Evolutionary conservation across 345 rosid genomes (phyloP), one percentile per base, ranked within the genome.

Genomic region (Eucalyptus pauciflora): DNA sequence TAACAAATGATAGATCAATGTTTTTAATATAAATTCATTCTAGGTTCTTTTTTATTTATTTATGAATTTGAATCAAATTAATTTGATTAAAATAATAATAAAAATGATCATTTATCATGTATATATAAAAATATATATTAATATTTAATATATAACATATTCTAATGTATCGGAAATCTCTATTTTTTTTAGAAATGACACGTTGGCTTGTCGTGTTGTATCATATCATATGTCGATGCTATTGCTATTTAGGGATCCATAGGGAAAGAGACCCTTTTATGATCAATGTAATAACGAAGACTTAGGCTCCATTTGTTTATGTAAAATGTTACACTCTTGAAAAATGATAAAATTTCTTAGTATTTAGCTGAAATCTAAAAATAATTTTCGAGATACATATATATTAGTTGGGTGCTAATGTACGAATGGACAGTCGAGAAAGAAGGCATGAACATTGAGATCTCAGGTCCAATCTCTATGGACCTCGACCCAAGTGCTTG

Each of bases 91-190:
- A 52, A 52, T 18, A 52, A 52, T 52, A 4, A 52, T 52, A 1
- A 52, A 52, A 52, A 52, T 52, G 58, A 52, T 52, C 7, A 52
- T 20, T 20, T 52, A 52, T 18, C 1, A 51, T 52, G 24, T 52
- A 52, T 3, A 52, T 52, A 52, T 52, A 52, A 52, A 52, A 7
- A 52, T 20, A 52, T 52, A 18, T 7, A 18, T 43, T 43, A 43
- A 43, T 43, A 43, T 52, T 52, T 52, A 52, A 52, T 52, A 52
- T 52, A 52, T 20, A 52, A 52, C 1, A 0, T 52, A 52, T 52
- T 3, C 0, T 2, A 3, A 52, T 20, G 2, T 3, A 10, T 52
- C 0, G 1, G 0, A 8, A 20, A 8, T 18, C 2, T 52, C 4
- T 52, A 52, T 18, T 52, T 52, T 52, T 52, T 52, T 52, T 0